phyloP scores from a whole-genome alignment of 257 asterid genomes.

The Buddleja alternifolia region DNA sequence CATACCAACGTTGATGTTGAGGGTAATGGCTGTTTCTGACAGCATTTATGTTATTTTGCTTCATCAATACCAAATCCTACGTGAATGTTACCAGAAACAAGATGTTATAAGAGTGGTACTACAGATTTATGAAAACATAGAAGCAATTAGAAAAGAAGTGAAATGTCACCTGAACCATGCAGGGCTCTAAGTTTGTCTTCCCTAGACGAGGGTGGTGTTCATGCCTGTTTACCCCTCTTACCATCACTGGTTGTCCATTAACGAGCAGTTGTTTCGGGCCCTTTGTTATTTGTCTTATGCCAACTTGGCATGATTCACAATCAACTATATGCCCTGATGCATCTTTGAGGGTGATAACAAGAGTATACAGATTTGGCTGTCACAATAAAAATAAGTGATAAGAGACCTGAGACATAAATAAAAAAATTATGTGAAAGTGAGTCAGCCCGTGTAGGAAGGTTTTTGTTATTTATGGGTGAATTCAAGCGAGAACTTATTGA shows the following conservation, averaged over 20 bases:
- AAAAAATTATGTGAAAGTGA: background rate
- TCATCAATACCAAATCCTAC: conserved; percentile 93
- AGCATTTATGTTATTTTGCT: conserved; percentile 90
- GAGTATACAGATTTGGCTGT: conserved; percentile 95
- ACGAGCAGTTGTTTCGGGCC: conserved; percentile 93
- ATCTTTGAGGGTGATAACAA: conserved; percentile 88
- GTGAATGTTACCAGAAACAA: conserved; percentile 16
- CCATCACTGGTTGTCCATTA: conserved; percentile 86
- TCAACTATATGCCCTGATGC: conserved; percentile 73
- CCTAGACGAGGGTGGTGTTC: conserved; percentile 99
- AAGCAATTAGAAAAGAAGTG: conserved; percentile 25
- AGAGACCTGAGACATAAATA: conserved; percentile 26
- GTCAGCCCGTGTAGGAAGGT: conserved; percentile 6
- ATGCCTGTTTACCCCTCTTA: conserved; percentile 97
- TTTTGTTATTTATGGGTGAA: background rate
- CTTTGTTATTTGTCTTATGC: conserved; percentile 74
- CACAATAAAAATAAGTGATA: conserved; percentile 35
- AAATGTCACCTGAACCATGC: conserved; percentile 87
- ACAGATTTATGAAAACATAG: conserved; percentile 14
- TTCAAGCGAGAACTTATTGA: conserved; percentile 2
- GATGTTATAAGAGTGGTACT: background rate
- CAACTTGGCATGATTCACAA: conserved; percentile 95
- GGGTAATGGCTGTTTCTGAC: conserved; percentile 98
- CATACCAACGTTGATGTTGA: conserved; percentile 96
- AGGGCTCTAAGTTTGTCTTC: conserved; percentile 90